Evolutionary conservation across 75 land plant genomes (phyloP).

Genomic region (Cryptomeria japonica): DNA sequence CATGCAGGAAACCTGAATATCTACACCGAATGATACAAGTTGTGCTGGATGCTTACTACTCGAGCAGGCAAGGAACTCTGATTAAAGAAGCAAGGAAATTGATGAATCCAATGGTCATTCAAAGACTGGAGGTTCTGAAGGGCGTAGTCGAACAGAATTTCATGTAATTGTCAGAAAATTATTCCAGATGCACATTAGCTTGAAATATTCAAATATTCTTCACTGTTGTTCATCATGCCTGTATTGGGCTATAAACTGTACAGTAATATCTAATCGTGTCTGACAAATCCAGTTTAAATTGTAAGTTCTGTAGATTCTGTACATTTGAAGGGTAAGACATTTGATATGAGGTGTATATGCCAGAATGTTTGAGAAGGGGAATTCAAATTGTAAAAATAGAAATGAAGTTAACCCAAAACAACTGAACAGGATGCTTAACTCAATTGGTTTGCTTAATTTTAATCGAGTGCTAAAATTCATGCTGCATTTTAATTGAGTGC

Average conservation of each 20-base stretch:
- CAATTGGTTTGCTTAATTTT: no score
- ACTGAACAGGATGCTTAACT: neutral
- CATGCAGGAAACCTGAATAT: slow-evolving; percentile 68
- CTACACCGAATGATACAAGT: slow-evolving; percentile 57
- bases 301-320: neutral
- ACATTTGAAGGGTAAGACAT: neutral
- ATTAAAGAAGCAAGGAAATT: slow-evolving; percentile 74
- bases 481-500: no score
- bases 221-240: neutral
- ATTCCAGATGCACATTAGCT: neutral
- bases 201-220: neutral
- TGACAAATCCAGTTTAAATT: neutral
- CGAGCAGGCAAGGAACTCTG: slow-evolving; percentile 65
- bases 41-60: slow-evolving; percentile 79
- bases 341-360: neutral
- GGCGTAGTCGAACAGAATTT: slow-evolving; percentile 62
- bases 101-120: slow-evolving; percentile 71
- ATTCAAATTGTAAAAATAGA: neutral
- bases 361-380: neutral
- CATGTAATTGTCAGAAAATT: slow-evolving; percentile 31
- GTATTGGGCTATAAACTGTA: neutral
- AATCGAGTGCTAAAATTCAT: no score
- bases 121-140: slow-evolving; percentile 62
- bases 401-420: neutral
- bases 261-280: neutral